Conservation (phyloP, 1,139 yeast species). For the Debaryomyces sp. region DNA sequence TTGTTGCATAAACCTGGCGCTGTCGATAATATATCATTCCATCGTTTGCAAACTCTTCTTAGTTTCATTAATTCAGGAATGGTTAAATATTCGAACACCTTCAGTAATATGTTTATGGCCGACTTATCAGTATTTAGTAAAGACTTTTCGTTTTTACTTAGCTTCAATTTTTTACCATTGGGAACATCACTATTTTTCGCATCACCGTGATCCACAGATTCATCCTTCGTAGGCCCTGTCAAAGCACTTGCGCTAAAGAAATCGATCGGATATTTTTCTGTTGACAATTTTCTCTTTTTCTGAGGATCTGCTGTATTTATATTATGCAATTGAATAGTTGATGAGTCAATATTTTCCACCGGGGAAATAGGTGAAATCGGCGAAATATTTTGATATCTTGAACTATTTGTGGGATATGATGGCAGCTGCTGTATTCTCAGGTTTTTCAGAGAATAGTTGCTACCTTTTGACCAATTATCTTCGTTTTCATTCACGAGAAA, state of each 20-base stretch:
- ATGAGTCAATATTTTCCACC: slow-evolving; percentile 29
- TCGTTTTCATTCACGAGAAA: slow-evolving; percentile 21
- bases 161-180: slow-evolving; percentile 52
- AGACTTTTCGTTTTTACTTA: slow-evolving; percentile 56
- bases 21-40: slow-evolving; percentile 66
- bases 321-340: background rate
- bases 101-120: slow-evolving; percentile 54
- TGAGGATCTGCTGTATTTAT: background rate
- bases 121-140: slow-evolving; percentile 54
- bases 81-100: slow-evolving; percentile 53
- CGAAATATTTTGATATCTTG: background rate
- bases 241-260: background rate
- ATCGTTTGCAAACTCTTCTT: slow-evolving; percentile 58
- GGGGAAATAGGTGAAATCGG: slow-evolving; percentile 27
- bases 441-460: background rate
- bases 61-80: slow-evolving; percentile 61
- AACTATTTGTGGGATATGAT: background rate
- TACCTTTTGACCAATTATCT: background rate
- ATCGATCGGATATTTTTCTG: background rate
- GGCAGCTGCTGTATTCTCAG: background rate
- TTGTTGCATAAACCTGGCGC: slow-evolving; percentile 53
- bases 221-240: background rate
- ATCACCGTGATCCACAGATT: background rate
- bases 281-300: background rate
- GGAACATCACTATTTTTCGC: background rate